Base-by-base conservation (phyloP, 257 asterid genomes). In the Lycium ferocissimum region DNA sequence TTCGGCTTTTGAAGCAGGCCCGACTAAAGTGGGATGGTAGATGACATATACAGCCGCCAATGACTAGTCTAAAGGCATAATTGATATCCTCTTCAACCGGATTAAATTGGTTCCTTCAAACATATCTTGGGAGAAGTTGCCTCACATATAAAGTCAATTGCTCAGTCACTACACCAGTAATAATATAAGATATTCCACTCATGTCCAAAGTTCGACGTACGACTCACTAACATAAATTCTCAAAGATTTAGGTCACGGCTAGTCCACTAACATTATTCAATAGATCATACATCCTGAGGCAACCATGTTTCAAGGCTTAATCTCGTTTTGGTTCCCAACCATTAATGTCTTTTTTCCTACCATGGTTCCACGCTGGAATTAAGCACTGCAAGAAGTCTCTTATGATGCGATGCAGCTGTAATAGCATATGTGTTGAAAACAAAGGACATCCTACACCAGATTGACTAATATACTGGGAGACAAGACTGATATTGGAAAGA, bases 81-180 rank as follows among this genome's bases (percentile, higher is more conserved):
- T 38, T 70, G 53, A 70, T 38, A 40, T 17, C 78, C 38, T 70
- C 26, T 40, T 70, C 53, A 38, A 70, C 78, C 14, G 33, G 33
- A 70, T 11, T 22, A 63, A 38, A 17, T 38, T 70, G 45, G 78
- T 10, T 70, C 12, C 78, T 38, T 70, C 78, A 70, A 70, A 33
- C 49, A 37, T 70, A 53, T 38, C 26, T 17, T 11, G 37, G 49
- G 49, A 67, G 22, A 67, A 67, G 49, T 35, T 13, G 75, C 45
- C 75, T 67, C 75, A 35, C 14, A 69, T 69, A 38, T 7, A 38
- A 37, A 38, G 78, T 14, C 45, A 38, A 70, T 70, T 69, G 49
- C 78, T 70, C 37, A 69, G 22, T 15, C 76, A 69, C 51, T 37
- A 69, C 40, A 69, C 76, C 73, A 69, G 20, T 37, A 69, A 37